Percentiles rank a stretch among this genome's conserved stretches.
Conservation (phyloP, 345 rosid species). For the Populus alba region DNA sequence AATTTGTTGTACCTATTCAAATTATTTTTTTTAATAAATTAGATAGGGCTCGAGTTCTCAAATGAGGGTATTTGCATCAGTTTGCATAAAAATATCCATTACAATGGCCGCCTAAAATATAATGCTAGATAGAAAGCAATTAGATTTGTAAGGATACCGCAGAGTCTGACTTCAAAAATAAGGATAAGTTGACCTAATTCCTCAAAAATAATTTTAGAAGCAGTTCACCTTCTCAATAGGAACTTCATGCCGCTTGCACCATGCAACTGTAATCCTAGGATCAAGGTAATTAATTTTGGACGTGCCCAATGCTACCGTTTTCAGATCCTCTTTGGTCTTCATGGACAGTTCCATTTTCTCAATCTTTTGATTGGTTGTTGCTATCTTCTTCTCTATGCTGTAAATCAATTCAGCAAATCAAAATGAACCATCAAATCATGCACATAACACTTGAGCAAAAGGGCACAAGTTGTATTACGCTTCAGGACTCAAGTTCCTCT, state of each 20-base stretch:
- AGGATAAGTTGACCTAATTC: too few relatives aligned
- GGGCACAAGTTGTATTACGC: slow-evolving; percentile 53
- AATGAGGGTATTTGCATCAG: too few relatives aligned
- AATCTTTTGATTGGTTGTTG: slow-evolving; percentile 56
- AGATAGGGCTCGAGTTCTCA: too few relatives aligned
- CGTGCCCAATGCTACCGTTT: slow-evolving; percentile 92
- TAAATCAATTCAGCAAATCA: slow-evolving; percentile 8
- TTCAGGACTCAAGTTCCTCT: slow-evolving; percentile 66
- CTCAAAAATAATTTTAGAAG: neutral
- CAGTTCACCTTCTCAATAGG: slow-evolving; percentile 92
- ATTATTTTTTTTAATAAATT: too few relatives aligned
- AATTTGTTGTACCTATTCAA: too few relatives aligned
- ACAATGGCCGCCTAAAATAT: too few relatives aligned
- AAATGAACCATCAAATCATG: neutral
- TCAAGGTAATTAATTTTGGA: slow-evolving; percentile 94
- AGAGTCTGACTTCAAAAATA: too few relatives aligned
- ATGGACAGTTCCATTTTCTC: slow-evolving; percentile 74
- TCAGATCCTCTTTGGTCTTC: slow-evolving; percentile 78
- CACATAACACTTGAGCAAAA: neutral
- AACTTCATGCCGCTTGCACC: slow-evolving; percentile 98
- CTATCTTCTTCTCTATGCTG: slow-evolving; percentile 79
- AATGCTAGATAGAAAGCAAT: too few relatives aligned
- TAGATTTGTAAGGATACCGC: too few relatives aligned
- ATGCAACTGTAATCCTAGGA: slow-evolving; percentile 96
- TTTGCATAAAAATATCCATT: too few relatives aligned